These are phyloP conservation scores for Aphelidium insulamus DNA, from an alignment of 371 early-diverging fungal genomes.

Conservation along the genomic window DNA sequence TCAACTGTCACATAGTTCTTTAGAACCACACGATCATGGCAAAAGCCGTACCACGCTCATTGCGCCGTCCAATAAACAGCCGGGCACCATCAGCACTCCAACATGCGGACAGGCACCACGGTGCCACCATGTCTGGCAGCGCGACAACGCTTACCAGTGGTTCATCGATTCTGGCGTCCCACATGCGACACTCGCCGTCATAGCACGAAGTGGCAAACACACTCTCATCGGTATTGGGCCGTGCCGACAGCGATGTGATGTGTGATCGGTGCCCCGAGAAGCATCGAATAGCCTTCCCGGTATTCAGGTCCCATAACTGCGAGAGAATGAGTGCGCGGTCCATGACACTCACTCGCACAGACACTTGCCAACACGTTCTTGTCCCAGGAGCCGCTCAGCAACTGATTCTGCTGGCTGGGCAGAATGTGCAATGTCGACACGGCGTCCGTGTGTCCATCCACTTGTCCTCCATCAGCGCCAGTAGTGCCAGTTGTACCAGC, in stretches of 20 bases:
- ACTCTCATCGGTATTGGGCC: no score
- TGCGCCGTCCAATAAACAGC: constrained; percentile 52
- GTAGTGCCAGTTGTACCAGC: no score
- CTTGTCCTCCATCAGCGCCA: no score
- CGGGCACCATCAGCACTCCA: constrained; percentile 61
- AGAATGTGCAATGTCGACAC: constrained; percentile 60
- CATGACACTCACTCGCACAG: background rate
- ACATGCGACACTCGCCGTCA: constrained; percentile 56
- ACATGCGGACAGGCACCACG: constrained; percentile 55
- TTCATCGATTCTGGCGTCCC: constrained; percentile 50
- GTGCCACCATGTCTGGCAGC: constrained; percentile 46
- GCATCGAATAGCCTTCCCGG: constrained; percentile 38
- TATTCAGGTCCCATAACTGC: constrained; percentile 77
- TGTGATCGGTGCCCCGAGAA: constrained; percentile 56
- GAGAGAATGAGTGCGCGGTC: background rate
- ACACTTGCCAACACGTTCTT: constrained; percentile 32
- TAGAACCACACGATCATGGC: background rate
- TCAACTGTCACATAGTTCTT: constrained; percentile 31
- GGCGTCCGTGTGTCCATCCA: constrained; percentile 51
- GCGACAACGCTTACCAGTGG: constrained; percentile 24
- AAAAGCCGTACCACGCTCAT: constrained; percentile 30
- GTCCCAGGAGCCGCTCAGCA: constrained; percentile 89
- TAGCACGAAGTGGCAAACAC: constrained; percentile 55
- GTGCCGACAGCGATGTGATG: constrained; percentile 45
- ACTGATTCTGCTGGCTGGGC: constrained; percentile 43